These are phyloP conservation scores for Penicillium sp. DNA, from an alignment of 2,329 filamentous ascomycete species.

Conservation along the genomic window DNA sequence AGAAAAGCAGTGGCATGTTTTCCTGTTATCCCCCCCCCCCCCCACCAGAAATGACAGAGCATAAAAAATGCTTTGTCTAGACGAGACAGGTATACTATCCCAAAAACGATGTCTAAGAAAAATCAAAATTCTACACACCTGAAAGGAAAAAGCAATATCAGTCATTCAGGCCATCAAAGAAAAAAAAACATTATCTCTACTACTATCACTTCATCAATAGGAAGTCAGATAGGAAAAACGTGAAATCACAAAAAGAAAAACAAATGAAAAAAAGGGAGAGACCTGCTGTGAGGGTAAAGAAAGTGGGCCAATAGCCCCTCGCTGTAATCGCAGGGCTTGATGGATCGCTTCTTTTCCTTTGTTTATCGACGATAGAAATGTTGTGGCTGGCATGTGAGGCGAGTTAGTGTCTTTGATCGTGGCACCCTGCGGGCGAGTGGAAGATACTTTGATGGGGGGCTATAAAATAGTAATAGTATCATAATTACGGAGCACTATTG, in stretches of 20 bases:
- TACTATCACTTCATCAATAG: not conserved
- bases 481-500: not conserved
- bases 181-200: not conserved
- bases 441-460: not conserved
- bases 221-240: constrained; percentile 5
- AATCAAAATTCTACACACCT: not conserved
- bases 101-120: not conserved
- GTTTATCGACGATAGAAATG: constrained; percentile 27
- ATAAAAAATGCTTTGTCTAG: not conserved
- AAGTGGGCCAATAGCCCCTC: constrained; percentile 27
- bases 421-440: constrained; percentile 24
- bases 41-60: constrained; percentile 9
- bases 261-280: constrained; percentile 8
- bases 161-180: not conserved
- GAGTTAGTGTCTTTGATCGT: constrained; percentile 30
- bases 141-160: not conserved
- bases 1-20: not conserved
- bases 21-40: not conserved
- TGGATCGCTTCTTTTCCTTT: constrained; percentile 15
- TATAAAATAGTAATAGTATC: not conserved
- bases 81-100: not conserved
- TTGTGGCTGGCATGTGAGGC: constrained; percentile 38
- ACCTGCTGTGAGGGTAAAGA: constrained; percentile 20
- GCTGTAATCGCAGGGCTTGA: constrained; percentile 17
- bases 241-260: constrained; percentile 6